Evolutionary conservation across 768 basidiomycete species (phyloP).

Genomic region (Clavaria fumosa): DNA sequence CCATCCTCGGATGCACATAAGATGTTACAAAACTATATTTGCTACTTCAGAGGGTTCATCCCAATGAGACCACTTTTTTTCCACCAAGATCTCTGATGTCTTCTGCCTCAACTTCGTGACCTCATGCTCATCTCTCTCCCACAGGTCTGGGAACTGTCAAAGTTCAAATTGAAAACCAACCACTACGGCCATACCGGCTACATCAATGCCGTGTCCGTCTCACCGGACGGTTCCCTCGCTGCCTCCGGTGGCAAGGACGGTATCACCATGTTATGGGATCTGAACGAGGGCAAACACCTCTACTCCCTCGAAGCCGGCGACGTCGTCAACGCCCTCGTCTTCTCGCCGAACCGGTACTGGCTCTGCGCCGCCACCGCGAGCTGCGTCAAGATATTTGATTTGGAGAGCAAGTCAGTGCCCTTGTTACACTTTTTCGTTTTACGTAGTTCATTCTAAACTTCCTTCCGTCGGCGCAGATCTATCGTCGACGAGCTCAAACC

Average conservation of each 20-base stretch:
- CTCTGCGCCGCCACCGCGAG: constrained; percentile 94
- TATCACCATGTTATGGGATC: constrained; percentile 99
- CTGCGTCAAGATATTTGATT: constrained; percentile 98
- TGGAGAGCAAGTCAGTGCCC: constrained; percentile 87
- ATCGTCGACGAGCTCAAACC: constrained; percentile 99
- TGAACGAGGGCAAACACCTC: constrained; percentile 99
- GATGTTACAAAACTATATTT: constrained; percentile 45
- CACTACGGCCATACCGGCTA: constrained; percentile 99
- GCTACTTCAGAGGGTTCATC: constrained; percentile 71
- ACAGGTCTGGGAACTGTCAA: constrained; percentile 98
- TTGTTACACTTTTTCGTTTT: neutral
- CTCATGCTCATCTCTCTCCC: constrained; percentile 9
- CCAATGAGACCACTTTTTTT: constrained; percentile 56
- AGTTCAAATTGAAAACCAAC: constrained; percentile 99
- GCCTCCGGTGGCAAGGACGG: constrained; percentile 99
- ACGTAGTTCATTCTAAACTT: constrained; percentile 2
- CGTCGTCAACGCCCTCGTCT: constrained; percentile 97
- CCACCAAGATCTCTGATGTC: constrained; percentile 66
- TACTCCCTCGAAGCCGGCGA: constrained; percentile 99
- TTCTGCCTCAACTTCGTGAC: constrained; percentile 5
- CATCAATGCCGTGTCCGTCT: constrained; percentile 97
- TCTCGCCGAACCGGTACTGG: constrained; percentile 99
- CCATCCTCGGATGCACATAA: too few species aligned
- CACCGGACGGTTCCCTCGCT: constrained; percentile 96
- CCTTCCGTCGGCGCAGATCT: constrained; percentile 35